phyloP scores from a whole-genome alignment of 331 rosid genomes.

The Erythrophleum ivorense region DNA sequence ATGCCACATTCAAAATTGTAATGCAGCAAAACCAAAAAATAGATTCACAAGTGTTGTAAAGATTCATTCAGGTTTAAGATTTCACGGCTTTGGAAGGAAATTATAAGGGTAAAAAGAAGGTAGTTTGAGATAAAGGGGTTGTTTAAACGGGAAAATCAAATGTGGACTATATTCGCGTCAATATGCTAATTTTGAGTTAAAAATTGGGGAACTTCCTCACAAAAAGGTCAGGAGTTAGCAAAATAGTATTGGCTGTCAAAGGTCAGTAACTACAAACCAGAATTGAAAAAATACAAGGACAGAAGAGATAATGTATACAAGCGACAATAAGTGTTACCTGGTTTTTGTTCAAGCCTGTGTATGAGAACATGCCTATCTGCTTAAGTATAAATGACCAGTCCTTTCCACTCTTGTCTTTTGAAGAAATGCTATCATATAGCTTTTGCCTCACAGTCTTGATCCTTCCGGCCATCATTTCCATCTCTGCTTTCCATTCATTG shows the following conservation, averaged over 20 bases:
- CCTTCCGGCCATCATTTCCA: constrained; percentile 99
- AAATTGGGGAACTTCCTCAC: background rate
- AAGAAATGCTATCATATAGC: constrained; percentile 70
- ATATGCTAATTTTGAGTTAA: background rate
- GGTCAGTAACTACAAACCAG: background rate
- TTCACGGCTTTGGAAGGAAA: background rate
- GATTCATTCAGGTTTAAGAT: background rate
- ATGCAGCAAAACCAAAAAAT: constrained; percentile 9
- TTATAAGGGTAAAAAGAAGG: background rate
- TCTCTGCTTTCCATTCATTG: constrained; percentile 90
- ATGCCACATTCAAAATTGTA: constrained; percentile 27
- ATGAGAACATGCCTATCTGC: constrained; percentile 99
- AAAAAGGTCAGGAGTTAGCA: background rate
- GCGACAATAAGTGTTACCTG: constrained; percentile 60
- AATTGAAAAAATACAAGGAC: constrained; percentile 1
- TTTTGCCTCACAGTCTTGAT: constrained; percentile 86
- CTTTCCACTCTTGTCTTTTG: constrained; percentile 92
- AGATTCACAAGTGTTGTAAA: background rate
- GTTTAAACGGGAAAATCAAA: background rate
- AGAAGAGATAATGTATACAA: constrained; percentile 8
- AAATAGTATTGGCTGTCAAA: background rate
- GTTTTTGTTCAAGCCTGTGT: constrained; percentile 78
- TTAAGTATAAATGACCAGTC: constrained; percentile 95
- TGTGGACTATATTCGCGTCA: background rate
- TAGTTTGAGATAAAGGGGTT: background rate